Conservation (phyloP, 768 basidiomycete genomes). For the Scleroderma bovista region DNA sequence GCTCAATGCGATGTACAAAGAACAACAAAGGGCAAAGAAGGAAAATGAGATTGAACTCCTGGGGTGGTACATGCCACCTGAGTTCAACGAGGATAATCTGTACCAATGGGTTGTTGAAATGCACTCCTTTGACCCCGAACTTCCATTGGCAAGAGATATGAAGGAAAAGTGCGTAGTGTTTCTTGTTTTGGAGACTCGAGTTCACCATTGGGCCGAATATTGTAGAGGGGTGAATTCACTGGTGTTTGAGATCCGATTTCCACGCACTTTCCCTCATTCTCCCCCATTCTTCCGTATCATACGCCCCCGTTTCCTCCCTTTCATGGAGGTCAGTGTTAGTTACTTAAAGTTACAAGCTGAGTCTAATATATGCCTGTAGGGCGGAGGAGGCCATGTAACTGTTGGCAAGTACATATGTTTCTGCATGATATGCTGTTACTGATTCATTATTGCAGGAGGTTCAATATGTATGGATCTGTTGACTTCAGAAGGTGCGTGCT, state of each 20-base stretch:
- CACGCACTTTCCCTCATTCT: conserved; percentile 56
- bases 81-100: conserved; percentile 60
- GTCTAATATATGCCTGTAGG: conserved; percentile 21
- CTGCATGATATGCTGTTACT: neutral
- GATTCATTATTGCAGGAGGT: conserved; percentile 38
- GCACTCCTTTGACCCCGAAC: conserved; percentile 57
- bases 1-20: conserved; percentile 53
- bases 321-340: conserved; percentile 37
- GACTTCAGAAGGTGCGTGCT: conserved; percentile 49
- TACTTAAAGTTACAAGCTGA: neutral
- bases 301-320: conserved; percentile 66
- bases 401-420: conserved; percentile 35
- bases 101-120: conserved; percentile 73
- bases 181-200: neutral
- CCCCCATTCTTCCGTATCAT: conserved; percentile 77
- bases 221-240: conserved; percentile 54
- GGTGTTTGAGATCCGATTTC: conserved; percentile 70
- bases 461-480: conserved; percentile 74
- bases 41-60: conserved; percentile 38
- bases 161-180: conserved; percentile 34
- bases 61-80: conserved; percentile 69
- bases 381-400: conserved; percentile 68
- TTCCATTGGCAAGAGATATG: conserved; percentile 62
- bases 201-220: neutral
- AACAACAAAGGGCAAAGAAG: conserved; percentile 45